Evolutionary conservation across 78 protist species (phyloP).

Genomic region (Creolimax fragrantissima): DNA sequence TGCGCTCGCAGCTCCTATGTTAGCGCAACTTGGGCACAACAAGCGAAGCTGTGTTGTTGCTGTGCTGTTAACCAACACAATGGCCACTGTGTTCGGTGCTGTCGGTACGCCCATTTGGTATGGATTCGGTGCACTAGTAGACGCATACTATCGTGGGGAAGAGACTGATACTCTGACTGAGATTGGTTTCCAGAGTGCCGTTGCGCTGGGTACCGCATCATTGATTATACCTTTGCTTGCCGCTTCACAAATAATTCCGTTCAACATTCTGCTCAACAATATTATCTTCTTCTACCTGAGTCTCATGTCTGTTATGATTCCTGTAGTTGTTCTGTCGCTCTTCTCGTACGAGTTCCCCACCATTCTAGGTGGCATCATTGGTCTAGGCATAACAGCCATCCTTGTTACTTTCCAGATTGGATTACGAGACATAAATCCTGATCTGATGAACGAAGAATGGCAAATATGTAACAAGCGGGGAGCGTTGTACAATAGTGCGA

Average conservation of each 20-base stretch:
- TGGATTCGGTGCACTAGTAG: constrained; percentile 14
- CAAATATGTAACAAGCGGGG: neutral
- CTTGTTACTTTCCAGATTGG: neutral
- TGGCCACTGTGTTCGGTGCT: constrained; percentile 29
- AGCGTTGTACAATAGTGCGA: neutral
- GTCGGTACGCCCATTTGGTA: constrained; percentile 33
- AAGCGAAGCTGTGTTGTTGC: neutral
- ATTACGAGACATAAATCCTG: neutral
- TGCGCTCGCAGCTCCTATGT: constrained; percentile 31
- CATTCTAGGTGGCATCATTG: constrained; percentile 16
- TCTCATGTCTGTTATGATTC: neutral
- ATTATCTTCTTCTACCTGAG: constrained; percentile 6
- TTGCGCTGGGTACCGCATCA: neutral
- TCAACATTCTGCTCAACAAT: constrained; percentile 11
- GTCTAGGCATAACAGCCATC: neutral
- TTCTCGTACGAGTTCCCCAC: constrained; percentile 24
- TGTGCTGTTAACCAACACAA: constrained; percentile 21
- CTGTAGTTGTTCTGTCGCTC: neutral
- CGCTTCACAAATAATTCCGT: neutral
- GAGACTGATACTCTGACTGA: neutral
- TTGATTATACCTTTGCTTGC: neutral
- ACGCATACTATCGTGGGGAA: constrained; percentile 7
- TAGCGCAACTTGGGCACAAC: constrained; percentile 20
- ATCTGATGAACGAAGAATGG: constrained; percentile 19
- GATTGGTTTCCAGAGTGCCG: constrained; percentile 19